Base-by-base conservation (phyloP, 768 basidiomycete species). In the Tulasnella sp. region DNA sequence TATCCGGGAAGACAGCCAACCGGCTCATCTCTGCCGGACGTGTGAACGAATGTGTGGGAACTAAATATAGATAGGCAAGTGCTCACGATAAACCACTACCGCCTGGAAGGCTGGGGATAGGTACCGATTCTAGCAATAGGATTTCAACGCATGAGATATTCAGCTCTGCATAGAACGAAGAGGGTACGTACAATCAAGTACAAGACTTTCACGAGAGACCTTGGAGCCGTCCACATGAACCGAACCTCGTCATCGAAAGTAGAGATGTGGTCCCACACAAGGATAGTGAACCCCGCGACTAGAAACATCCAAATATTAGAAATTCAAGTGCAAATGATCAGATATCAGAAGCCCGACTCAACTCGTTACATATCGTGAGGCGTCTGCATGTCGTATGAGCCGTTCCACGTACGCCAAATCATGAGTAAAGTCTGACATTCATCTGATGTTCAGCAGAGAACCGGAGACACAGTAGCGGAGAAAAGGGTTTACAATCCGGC, bases 341-440 rank as follows among this genome's bases (percentile, higher is more conserved):
- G 23, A 29, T 16, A 32, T 67, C 15, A 15, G 61, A 3, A 15
- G 11, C 5, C 13, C 61, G 26, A 26, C n/a, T 32, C 61, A 26
- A 67, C 61, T 67, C 32, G 61, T 67, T 32, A 67, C 1, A 32
- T 67, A 67, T 32, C 61, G 61, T 16, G 61, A 67, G 5, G 61
- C 61, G 13, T 67, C 61, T 15, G 61, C 61, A 67, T 67, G 61
- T 29, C 32, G 5, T 5, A 67, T 11, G 32, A 67, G 61, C 61
- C 32, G 61, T n/a, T 67, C 13, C 61, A 29, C 61, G n/a, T 10
- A 1, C n/a, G n/a, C 61, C 61, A 67, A 67, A 15, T 67, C 61
- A 67, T 67, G 32, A 32, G 61, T 67, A 11, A 11, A 26, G 61
- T 67, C 61, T 67, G 61, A 67, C 61, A 67, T 67, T 67, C 61